Base-by-base conservation (phyloP, 2,329 filamentous ascomycete species). In the Fusarium sp. region DNA sequence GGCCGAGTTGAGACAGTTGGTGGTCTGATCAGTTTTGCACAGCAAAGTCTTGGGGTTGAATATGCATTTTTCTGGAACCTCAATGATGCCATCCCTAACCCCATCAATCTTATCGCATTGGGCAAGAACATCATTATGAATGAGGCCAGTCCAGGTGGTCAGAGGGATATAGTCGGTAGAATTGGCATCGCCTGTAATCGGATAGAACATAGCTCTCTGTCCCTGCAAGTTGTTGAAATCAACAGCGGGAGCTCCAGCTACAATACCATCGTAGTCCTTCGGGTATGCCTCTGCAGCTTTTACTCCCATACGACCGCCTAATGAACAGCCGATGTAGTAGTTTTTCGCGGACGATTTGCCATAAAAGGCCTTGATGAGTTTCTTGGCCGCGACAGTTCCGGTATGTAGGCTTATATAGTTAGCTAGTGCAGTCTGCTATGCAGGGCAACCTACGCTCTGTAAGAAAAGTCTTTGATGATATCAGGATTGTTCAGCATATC, bases 321-420 rank as follows among this genome's bases (percentile, higher is more conserved):
- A 84, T 0, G 86, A 89, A 71, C 88, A 90, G 10, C 88, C 88
- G 4, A 84, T 72, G 64, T 84, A 89, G 75, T 89, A 90, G 1
- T 81, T 83, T 54, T 83, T 84, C 1, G 77, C 74, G 1, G 79
- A 74, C 0, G 28, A 6, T 5, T 59, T 63, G 3, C 77, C 76
- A 70, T 89, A 89, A 75, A 86, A 87, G 1, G 50, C n/a, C 21
- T 62, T 42, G 2, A 70, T 55, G 1, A 68, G 41, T 16, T 41
- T 60, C 25, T 68, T 68, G 0, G 58, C 67, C 0, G 28, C 50
- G 1, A 7, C 6, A 14, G 63, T 46, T 18, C 57, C 31, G 11
- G 69, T 55, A 3, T 66, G 48, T 2, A 58, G 55, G 11, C 49
- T 66, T 7, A 0, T 14, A 10, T 16, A 1, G 6, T 62, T 12